These are phyloP conservation scores for Leccinum boreale DNA, from an alignment of 768 basidiomycete species.

Conservation along the genomic window DNA sequence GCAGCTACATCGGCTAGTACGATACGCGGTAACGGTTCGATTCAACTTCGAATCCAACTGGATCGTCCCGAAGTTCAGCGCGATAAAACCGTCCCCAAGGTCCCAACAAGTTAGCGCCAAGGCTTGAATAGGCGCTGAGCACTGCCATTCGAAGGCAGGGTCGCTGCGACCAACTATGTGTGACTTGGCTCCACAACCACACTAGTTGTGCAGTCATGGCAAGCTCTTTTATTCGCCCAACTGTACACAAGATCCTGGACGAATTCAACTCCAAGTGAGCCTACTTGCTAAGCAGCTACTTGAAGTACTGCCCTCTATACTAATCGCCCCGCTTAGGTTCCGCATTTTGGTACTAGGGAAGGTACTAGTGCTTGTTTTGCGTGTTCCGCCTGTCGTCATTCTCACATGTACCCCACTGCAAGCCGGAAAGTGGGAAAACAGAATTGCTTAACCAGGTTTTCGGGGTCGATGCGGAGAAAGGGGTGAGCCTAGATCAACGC, in stretches of 20 bases:
- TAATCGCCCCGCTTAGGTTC: neutral
- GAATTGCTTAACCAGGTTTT: conserved; percentile 2
- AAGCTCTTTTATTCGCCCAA: neutral
- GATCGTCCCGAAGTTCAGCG: no score
- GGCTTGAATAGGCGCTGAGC: neutral
- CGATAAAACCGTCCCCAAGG: no score
- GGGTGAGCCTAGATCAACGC: neutral
- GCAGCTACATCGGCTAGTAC: neutral
- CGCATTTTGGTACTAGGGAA: conserved; percentile 5
- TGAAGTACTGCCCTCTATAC: neutral
- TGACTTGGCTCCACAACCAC: neutral
- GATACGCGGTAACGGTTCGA: neutral
- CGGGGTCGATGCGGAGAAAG: neutral
- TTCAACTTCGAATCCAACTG: neutral
- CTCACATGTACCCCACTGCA: neutral
- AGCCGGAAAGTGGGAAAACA: conserved; percentile 5
- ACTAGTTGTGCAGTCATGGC: neutral
- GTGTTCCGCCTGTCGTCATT: neutral
- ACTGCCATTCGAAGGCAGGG: neutral
- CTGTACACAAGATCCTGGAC: neutral
- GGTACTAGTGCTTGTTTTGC: neutral
- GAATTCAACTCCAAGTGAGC: neutral
- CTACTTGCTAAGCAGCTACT: neutral
- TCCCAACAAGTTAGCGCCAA: neutral
- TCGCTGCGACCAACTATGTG: neutral